Conservation (phyloP, 2,329 filamentous ascomycete species). For the Septoria linicola region DNA sequence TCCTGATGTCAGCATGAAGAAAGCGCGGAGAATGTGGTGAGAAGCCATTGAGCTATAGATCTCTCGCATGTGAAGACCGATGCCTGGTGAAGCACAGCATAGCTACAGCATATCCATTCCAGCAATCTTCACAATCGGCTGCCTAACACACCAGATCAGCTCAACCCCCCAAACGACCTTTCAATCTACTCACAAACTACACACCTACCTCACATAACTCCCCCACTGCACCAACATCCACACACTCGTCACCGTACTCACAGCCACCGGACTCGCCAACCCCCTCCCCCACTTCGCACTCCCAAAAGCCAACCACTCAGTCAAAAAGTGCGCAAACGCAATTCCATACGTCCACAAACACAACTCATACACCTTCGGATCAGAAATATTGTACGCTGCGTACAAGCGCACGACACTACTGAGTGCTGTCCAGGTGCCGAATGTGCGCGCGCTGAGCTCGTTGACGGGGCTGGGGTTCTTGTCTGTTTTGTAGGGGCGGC, state of each 20-base stretch:
- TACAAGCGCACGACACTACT: constrained; percentile 75
- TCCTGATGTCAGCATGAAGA: too few relatives aligned
- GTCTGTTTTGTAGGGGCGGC: constrained; percentile 47
- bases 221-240: constrained; percentile 68
- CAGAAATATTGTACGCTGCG: constrained; percentile 76
- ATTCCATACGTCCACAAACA: constrained; percentile 79
- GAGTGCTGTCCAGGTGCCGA: constrained; percentile 85
- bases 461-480: constrained; percentile 56
- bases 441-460: constrained; percentile 72
- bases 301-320: constrained; percentile 77
- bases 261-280: constrained; percentile 58
- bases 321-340: constrained; percentile 73
- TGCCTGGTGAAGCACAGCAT: neutral
- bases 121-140: too few relatives aligned
- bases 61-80: neutral
- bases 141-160: too few relatives aligned
- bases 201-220: constrained; percentile 26
- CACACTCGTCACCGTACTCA: constrained; percentile 54
- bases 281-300: constrained; percentile 66
- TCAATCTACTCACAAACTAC: neutral
- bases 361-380: constrained; percentile 73
- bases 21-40: too few relatives aligned
- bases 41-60: too few relatives aligned
- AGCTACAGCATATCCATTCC: too few relatives aligned
- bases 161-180: too few relatives aligned